Base-by-base conservation (phyloP, 1,284 basidiomycete genomes). In the Inonotus hispidus region DNA sequence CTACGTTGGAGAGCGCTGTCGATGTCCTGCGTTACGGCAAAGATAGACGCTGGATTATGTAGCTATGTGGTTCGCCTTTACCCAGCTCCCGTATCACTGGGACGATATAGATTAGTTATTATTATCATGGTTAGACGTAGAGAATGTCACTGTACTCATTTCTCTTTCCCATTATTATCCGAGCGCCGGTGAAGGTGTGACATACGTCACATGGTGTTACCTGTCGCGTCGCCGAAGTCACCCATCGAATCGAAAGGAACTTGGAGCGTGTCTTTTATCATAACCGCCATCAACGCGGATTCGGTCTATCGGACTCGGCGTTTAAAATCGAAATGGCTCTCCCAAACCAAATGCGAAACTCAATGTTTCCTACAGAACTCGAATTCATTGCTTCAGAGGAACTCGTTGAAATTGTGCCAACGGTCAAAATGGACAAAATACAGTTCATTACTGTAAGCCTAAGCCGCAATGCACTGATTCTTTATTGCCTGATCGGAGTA, bases 311-410 rank as follows among this genome's bases (percentile, higher is more conserved):
- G 4, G 25, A 16, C 1, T 23, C 23, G n/a, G 3, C 1, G 1
- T 14, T 52, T 13, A n/a, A 25, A 49, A 23, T 38, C 29, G 25
- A 4, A 32, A 90, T 92, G 90, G 82, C 90, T 37, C 78, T 80
- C 0, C 77, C 78, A 1, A 62, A 68, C 3, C 77, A 83, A 7
- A 73, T 92, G 23, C 77, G 84, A 54, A 74, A 77, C 14, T 87
- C 88, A 0, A 77, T 88, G 19, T 84, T 84, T 3, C 90, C 90
- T 45, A 82, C 85, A 64, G 93, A 96, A 72, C 83, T 95, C 27
- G 92, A 95, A 65, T 85, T 95, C 62, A 82, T 95, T 55, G 90
- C 93, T 0, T 90, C 84, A 25, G 89, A 95, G 66, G 82, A 92
- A 66, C 76, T 88, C 29, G 79, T 96, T 57, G 88, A 92, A 63